phyloP scores from a whole-genome alignment of 2,329 filamentous ascomycete species.

The Trichoderma sp. region DNA sequence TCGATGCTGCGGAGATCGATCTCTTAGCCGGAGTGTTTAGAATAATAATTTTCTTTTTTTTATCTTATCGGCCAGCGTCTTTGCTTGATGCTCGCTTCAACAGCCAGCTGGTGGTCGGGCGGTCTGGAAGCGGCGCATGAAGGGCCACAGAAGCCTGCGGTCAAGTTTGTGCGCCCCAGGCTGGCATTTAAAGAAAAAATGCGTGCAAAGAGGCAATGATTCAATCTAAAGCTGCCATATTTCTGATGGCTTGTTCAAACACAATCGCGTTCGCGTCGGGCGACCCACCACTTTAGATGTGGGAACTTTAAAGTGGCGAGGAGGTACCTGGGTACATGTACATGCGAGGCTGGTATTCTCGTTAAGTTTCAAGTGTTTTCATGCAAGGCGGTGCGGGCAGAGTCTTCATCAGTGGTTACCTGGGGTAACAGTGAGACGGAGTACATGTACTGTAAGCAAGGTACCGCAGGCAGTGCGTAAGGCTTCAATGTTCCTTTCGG shows the following conservation, averaged over 20 bases:
- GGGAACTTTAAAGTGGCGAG: conserved; percentile 13
- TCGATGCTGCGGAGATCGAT: conserved; percentile 13
- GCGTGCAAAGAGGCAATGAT: conserved; percentile 2
- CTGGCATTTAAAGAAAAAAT: conserved; percentile 18
- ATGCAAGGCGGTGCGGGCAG: not conserved
- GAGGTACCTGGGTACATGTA: conserved; percentile 1
- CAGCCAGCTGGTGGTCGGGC: not conserved
- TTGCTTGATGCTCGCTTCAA: not conserved
- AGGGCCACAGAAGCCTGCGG: conserved; percentile 16
- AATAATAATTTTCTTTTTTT: conserved; percentile 3
- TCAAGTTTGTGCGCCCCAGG: conserved; percentile 15
- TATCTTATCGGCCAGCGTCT: not conserved
- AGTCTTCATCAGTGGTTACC: not conserved
- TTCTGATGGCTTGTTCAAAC: conserved; percentile 14
- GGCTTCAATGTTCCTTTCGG: not conserved
- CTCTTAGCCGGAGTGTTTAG: not conserved
- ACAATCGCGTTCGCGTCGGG: conserved; percentile 20
- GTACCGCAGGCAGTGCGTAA: not conserved
- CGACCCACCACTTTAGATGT: conserved; percentile 19
- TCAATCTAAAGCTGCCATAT: conserved; percentile 13
- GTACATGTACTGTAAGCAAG: not conserved
- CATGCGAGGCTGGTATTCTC: not conserved
- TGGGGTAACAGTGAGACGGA: not conserved
- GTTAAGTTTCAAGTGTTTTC: not conserved
- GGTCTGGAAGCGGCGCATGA: not conserved